These are phyloP conservation scores for Paramecium octaurelia DNA, from an alignment of 73 alveolate genomes.

Conservation along the genomic window DNA sequence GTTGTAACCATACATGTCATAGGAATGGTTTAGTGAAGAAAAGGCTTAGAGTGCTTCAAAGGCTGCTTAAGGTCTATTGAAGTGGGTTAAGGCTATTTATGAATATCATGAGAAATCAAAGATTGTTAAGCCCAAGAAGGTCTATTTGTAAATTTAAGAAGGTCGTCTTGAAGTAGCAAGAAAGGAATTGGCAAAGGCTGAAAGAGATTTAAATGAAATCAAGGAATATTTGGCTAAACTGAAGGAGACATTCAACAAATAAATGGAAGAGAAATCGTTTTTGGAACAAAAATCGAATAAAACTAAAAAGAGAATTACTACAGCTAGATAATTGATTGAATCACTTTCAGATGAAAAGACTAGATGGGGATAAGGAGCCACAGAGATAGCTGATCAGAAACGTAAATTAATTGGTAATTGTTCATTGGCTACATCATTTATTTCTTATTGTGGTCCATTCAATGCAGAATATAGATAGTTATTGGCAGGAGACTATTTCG, in stretches of 20 bases:
- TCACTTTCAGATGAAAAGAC: constrained; percentile 92
- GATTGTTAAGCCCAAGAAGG: constrained; percentile 96
- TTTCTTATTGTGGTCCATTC: constrained; percentile 99
- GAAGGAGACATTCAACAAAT: constrained; percentile 92
- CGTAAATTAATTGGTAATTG: constrained; percentile 98
- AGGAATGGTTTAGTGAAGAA: constrained; percentile 77
- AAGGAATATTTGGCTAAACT: constrained; percentile 89
- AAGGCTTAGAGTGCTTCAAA: constrained; percentile 89
- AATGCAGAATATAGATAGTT: constrained; percentile 98
- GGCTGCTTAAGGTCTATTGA: constrained; percentile 96
- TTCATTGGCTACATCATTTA: constrained; percentile 98
- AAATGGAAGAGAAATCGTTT: constrained; percentile 93
- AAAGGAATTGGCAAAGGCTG: constrained; percentile 92
- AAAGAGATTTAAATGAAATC: constrained; percentile 88
- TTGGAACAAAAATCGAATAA: constrained; percentile 89
- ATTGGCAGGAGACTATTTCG: constrained; percentile 92
- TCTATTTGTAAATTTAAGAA: constrained; percentile 76
- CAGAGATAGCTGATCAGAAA: constrained; percentile 96
- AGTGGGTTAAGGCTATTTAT: constrained; percentile 93
- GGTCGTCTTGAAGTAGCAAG: constrained; percentile 88
- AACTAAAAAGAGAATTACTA: constrained; percentile 96
- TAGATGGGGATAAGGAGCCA: constrained; percentile 96
- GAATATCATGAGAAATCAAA: constrained; percentile 96
- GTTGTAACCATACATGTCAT: constrained; percentile 92
- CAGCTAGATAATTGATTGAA: constrained; percentile 94